phyloP scores from a whole-genome alignment of 169 alveolate genomes.

The Plasmodium gonderi region DNA sequence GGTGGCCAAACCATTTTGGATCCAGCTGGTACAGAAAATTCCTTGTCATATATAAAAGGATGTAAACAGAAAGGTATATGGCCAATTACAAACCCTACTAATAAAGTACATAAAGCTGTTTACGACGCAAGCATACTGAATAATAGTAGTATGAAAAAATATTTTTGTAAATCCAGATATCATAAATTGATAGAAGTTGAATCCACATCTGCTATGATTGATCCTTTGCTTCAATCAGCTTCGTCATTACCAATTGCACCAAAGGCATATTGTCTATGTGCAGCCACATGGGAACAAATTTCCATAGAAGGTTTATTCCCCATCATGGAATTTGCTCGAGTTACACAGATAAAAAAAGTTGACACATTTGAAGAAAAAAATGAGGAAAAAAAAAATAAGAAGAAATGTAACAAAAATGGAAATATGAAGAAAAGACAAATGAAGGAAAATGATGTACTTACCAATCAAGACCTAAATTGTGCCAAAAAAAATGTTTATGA shows the following conservation, averaged over 20 bases:
- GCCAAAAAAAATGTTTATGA: constrained; percentile 20
- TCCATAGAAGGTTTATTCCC: constrained; percentile 89
- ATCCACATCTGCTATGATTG: constrained; percentile 85
- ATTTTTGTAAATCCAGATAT: constrained; percentile 88
- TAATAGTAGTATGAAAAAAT: constrained; percentile 86
- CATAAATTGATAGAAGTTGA: constrained; percentile 88
- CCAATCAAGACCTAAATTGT: background rate
- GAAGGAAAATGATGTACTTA: background rate
- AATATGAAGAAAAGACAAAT: background rate
- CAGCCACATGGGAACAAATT: constrained; percentile 87
- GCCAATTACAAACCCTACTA: constrained; percentile 92
- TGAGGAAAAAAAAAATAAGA: background rate
- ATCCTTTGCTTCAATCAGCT: constrained; percentile 82
- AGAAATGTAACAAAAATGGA: background rate
- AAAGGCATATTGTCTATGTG: constrained; percentile 85
- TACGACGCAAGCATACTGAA: constrained; percentile 85
- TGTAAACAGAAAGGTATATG: constrained; percentile 91
- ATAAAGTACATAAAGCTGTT: constrained; percentile 87
- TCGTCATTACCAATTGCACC: constrained; percentile 79
- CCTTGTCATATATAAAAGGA: constrained; percentile 89
- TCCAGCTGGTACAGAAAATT: constrained; percentile 86
- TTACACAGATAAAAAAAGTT: constrained; percentile 17
- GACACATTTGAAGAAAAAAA: background rate
- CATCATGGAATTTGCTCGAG: constrained; percentile 74
- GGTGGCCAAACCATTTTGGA: constrained; percentile 92